Base-by-base conservation (phyloP, 345 rosid species). In the Populus simonii region DNA sequence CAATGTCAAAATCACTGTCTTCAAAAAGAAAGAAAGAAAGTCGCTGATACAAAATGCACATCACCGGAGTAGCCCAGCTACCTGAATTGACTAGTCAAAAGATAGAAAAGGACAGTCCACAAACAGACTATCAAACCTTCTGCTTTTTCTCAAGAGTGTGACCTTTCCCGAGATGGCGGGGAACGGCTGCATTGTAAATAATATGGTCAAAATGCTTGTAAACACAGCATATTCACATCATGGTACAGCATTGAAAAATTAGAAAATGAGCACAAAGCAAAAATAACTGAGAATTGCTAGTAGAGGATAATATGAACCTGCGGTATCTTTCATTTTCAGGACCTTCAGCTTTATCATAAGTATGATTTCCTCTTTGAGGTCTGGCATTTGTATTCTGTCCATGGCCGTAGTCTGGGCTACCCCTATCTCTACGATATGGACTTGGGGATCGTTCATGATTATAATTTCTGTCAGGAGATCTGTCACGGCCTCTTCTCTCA, bases 401-500 rank as follows among this genome's bases (percentile, higher is more conserved):
- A 71, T 71, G 82, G 35, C 72, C 22, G 7, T 41, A 69, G 31
- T 69, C 72, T 5, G 72, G 72, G 33, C 72, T 69, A 10, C 27
- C 53, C 53, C 72, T 69, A n/a, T 69, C 72, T 69, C 72, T 69
- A 38, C 17, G 55, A 39, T 69, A 41, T n/a, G 72, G 72, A 69
- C 72, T 69, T 43, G 29, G 72, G 47, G 70, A 67, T 33, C 47
- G 27, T 16, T 22, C 41, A 16, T 8, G 70, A 36, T 67, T 0
- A 20, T 67, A 67, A 18, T 38, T 33, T 36, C 70, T 67, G 12
- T 87, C 94, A 22, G 89, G 92, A 45, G 94, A 90, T 82, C 95
- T 89, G 70, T 86, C 90, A 79, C 87, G 91, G 22, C 70, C 70
- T 67, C 70, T 82, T 80, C 91, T 86, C 13, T 91, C 96, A 59